Evolutionary conservation across 2,329 filamentous ascomycete species (phyloP).

Genomic region (Aurifilum marmelostoma): DNA sequence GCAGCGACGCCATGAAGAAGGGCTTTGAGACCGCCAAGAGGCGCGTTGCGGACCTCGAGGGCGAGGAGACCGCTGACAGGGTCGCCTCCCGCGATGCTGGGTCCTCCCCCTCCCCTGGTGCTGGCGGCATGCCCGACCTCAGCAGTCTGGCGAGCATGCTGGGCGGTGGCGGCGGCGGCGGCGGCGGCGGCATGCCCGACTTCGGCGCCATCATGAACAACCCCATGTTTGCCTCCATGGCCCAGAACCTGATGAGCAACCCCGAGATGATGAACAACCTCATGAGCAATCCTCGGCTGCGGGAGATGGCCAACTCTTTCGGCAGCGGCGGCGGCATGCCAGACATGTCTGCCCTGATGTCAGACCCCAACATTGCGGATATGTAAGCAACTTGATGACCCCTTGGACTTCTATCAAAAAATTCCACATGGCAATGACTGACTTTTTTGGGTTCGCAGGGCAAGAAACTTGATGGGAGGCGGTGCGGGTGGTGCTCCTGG

Average conservation of each 20-base stretch:
- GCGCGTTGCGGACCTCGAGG: constrained; percentile 78
- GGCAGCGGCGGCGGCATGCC: constrained; percentile 83
- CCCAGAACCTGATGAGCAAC: constrained; percentile 96
- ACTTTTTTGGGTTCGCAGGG: constrained; percentile 29
- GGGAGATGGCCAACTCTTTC: constrained; percentile 85
- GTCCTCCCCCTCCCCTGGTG: constrained; percentile 49
- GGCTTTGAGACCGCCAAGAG: constrained; percentile 92
- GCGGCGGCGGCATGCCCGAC: constrained; percentile 84
- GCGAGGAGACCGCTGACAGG: constrained; percentile 46
- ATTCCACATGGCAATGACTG: constrained; percentile 13
- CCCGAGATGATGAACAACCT: constrained; percentile 88
- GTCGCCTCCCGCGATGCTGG: constrained; percentile 42
- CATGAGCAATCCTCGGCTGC: constrained; percentile 89
- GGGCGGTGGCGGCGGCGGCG: constrained; percentile 62
- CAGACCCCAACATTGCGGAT: constrained; percentile 86
- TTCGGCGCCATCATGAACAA: constrained; percentile 89
- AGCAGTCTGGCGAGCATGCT: constrained; percentile 73
- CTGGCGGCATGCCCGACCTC: constrained; percentile 72
- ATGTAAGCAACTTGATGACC: constrained; percentile 67
- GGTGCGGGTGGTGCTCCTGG: constrained; percentile 33
- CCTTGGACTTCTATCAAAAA: not conserved
- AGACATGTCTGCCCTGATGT: constrained; percentile 83
- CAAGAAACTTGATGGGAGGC: constrained; percentile 38
- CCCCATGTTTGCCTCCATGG: constrained; percentile 98
- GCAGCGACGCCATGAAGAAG: constrained; percentile 96